Evolutionary conservation across 345 rosid genomes (phyloP).

Genomic region (Kernera saxatilis): DNA sequence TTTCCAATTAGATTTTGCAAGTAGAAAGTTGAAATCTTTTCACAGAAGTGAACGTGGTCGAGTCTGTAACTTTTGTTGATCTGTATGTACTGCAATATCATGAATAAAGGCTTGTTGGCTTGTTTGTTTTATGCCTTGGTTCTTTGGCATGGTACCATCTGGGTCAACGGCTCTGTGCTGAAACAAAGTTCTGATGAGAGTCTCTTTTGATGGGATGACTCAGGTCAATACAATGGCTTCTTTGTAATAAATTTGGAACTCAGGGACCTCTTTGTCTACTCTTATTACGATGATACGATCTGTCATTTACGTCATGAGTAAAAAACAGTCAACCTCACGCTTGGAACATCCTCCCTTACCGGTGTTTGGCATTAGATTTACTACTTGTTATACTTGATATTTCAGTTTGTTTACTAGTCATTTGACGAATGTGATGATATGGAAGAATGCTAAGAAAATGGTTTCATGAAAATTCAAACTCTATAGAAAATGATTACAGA

Average conservation of each 20-base stretch:
- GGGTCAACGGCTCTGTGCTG: not conserved
- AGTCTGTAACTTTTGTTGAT: not conserved
- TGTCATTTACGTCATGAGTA: no score
- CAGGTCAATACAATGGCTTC: not conserved
- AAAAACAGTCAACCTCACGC: no score
- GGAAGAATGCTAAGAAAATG: not conserved
- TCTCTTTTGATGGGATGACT: not conserved
- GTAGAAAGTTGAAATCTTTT: not conserved
- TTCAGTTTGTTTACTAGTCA: not conserved
- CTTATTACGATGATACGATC: no score
- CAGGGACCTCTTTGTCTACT: no score
- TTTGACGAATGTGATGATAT: not conserved
- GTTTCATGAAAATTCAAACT: not conserved
- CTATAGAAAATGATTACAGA: not conserved
- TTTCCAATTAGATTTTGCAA: not conserved
- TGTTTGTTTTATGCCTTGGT: not conserved
- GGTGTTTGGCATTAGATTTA: no score
- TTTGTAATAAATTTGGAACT: not conserved
- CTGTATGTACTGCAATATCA: not conserved
- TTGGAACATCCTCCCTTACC: no score
- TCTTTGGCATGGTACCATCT: not conserved
- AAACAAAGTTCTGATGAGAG: not conserved
- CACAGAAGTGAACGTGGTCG: not conserved
- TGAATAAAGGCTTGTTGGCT: not conserved
- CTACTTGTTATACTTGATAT: no score